Conservation (phyloP, 176 grass and related monocot species). For the Musa acuminata region DNA sequence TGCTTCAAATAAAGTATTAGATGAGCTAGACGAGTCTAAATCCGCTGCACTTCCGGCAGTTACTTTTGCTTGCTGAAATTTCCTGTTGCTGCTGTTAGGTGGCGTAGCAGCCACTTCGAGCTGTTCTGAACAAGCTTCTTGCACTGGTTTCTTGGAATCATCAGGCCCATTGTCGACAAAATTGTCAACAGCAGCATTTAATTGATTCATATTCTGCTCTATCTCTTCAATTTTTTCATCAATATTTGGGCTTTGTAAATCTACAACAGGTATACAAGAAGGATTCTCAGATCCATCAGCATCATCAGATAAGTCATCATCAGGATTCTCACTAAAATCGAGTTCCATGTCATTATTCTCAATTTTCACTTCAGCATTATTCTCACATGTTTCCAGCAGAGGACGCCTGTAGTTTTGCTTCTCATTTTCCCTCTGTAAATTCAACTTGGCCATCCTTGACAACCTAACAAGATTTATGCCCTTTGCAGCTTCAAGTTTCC, state of each 20-base stretch:
- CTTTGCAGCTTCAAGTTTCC: slow-evolving; percentile 44
- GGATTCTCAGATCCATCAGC: slow-evolving; percentile 52
- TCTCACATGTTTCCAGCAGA: slow-evolving; percentile 43
- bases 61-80: slow-evolving; percentile 51
- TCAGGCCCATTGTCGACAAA: slow-evolving; percentile 26
- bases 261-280: slow-evolving; percentile 34
- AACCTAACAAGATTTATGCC: slow-evolving; percentile 82
- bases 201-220: slow-evolving; percentile 38
- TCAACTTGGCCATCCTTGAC: slow-evolving; percentile 88
- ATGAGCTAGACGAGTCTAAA: slow-evolving; percentile 34
- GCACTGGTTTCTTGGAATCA: slow-evolving; percentile 33
- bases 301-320: slow-evolving; percentile 67
- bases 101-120: slow-evolving; percentile 47
- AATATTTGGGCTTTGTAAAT: slow-evolving; percentile 26
- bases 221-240: slow-evolving; percentile 47
- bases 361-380: slow-evolving; percentile 62
- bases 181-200: slow-evolving; percentile 51
- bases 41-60: slow-evolving; percentile 31
- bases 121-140: slow-evolving; percentile 38
- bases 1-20: slow-evolving; percentile 42
- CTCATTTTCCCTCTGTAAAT: slow-evolving; percentile 84
- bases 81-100: slow-evolving; percentile 51
- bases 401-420: slow-evolving; percentile 88
- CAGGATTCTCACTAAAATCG: slow-evolving; percentile 87
- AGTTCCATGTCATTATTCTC: slow-evolving; percentile 95